Percentiles rank a stretch among this genome's conserved stretches.
Evolutionary conservation across 805 yeast species (phyloP).

Genomic region (Dipodascus geniculatus): DNA sequence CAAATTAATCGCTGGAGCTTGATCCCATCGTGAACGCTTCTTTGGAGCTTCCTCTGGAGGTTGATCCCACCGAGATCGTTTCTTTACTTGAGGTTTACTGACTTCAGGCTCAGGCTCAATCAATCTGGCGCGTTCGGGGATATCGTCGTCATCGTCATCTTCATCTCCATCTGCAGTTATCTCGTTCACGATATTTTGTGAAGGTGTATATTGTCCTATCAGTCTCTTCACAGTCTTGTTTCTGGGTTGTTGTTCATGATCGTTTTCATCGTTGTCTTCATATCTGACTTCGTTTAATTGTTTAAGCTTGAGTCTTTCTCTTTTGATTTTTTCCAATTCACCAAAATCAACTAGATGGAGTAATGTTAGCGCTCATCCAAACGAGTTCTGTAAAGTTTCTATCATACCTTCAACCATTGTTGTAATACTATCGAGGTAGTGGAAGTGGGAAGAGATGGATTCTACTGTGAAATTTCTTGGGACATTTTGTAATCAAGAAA

Average conservation of each 20-base stretch:
- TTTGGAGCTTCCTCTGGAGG: constrained; percentile 14
- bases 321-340: neutral
- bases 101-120: constrained; percentile 22
- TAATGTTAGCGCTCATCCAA: too few relatives aligned
- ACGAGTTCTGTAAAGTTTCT: too few relatives aligned
- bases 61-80: constrained; percentile 25
- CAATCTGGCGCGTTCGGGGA: constrained; percentile 13
- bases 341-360: constrained; percentile 1
- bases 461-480: neutral
- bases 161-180: constrained; percentile 2
- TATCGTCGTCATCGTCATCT: constrained; percentile 5
- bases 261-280: neutral
- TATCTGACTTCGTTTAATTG: neutral
- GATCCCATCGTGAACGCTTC: constrained; percentile 25
- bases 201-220: constrained; percentile 1
- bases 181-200: neutral
- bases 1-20: constrained; percentile 31
- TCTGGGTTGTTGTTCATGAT: neutral
- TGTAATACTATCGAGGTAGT: neutral
- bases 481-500: neutral
- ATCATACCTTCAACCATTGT: neutral
- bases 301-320: neutral
- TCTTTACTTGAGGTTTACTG: constrained; percentile 24
- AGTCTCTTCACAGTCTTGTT: neutral
- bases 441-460: neutral